Conservation (phyloP, 805 yeast genomes). For the Spencermartinsiella europaea region DNA sequence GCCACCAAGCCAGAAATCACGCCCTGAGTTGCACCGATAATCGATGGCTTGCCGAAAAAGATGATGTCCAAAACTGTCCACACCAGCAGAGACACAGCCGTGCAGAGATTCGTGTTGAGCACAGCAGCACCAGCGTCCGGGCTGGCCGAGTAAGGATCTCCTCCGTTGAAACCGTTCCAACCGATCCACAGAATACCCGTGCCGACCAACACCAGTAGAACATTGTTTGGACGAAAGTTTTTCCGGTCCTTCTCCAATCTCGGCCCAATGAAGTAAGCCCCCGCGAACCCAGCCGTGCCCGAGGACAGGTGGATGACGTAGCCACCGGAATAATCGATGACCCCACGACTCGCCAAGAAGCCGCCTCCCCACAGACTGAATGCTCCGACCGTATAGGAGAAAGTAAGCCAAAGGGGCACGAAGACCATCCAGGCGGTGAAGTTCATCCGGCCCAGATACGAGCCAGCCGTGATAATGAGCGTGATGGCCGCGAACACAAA, state of each 20-base stretch:
- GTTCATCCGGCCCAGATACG: slow-evolving; percentile 6
- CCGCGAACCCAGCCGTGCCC: slow-evolving; percentile 7
- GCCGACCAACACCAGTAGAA: slow-evolving; percentile 3
- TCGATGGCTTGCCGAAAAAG: slow-evolving; percentile 9
- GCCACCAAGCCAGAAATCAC: slow-evolving; percentile 15
- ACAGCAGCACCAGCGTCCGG: slow-evolving; percentile 9
- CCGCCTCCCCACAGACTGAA: slow-evolving; percentile 10
- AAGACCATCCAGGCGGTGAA: slow-evolving; percentile 8
- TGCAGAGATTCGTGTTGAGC: slow-evolving; percentile 3
- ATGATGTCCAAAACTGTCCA: slow-evolving; percentile 7
- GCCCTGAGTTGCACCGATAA: slow-evolving; percentile 15
- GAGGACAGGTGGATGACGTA: slow-evolving; percentile 7
- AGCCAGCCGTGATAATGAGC: slow-evolving; percentile 6
- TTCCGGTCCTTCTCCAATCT: slow-evolving; percentile 2
- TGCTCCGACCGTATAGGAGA: slow-evolving; percentile 8
- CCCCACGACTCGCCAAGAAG: slow-evolving; percentile 2
- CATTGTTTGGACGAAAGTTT: slow-evolving; percentile 5
- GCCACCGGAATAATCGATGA: slow-evolving; percentile 9
- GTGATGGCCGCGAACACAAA: slow-evolving; percentile 9
- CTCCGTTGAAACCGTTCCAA: slow-evolving; percentile 10
- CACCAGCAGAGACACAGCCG: slow-evolving; percentile 4
- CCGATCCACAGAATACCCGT: slow-evolving; percentile 9
- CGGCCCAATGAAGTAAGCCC: slow-evolving; percentile 8
- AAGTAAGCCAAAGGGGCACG: slow-evolving; percentile 7
- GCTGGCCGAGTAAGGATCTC: slow-evolving; percentile 9